A percentile compares a stretch with the other conserved stretches of the same genome.
phyloP scores from a whole-genome alignment of 192 early-diverging fungal species.

The Phycomyces nitens region DNA sequence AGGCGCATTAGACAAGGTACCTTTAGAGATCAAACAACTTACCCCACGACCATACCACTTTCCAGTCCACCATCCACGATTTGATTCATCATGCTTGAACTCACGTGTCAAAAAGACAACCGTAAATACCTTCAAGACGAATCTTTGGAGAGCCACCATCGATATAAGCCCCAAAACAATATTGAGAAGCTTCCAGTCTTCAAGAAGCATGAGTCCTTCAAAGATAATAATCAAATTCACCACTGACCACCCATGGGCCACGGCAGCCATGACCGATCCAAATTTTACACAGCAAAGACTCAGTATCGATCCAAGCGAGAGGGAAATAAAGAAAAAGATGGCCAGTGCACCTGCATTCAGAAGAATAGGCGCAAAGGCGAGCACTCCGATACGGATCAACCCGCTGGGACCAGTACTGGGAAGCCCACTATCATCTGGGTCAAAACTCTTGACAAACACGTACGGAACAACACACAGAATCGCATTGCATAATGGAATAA shows the following conservation, averaged over 20 bases:
- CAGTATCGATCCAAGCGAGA: slow-evolving; percentile 59
- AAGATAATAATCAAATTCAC: slow-evolving; percentile 59
- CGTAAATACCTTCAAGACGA: slow-evolving; percentile 66
- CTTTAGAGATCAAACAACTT: slow-evolving; percentile 39
- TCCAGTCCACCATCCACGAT: slow-evolving; percentile 86
- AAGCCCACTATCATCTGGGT: slow-evolving; percentile 17
- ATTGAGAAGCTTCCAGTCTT: slow-evolving; percentile 60
- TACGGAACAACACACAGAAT: slow-evolving; percentile 59
- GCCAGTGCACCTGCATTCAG: slow-evolving; percentile 65
- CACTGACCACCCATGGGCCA: slow-evolving; percentile 62
- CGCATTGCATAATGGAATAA: slow-evolving; percentile 65
- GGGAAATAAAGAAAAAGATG: slow-evolving; percentile 61
- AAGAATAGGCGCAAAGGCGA: slow-evolving; percentile 67
- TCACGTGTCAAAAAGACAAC: slow-evolving; percentile 72
- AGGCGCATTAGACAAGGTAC: no score
- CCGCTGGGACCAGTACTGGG: slow-evolving; percentile 38
- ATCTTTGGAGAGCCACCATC: slow-evolving; percentile 63
- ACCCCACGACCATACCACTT: slow-evolving; percentile 75
- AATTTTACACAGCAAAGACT: slow-evolving; percentile 66
- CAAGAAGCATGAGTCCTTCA: slow-evolving; percentile 62
- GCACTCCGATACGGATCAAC: slow-evolving; percentile 56
- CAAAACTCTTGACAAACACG: slow-evolving; percentile 65
- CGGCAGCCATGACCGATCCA: slow-evolving; percentile 65
- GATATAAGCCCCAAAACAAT: slow-evolving; percentile 67
- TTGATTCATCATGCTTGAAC: slow-evolving; percentile 79